Percentiles rank a stretch among this genome's conserved stretches.
Conservation (phyloP, 164 flowering plant genomes). For the Macadamia tetraphylla region DNA sequence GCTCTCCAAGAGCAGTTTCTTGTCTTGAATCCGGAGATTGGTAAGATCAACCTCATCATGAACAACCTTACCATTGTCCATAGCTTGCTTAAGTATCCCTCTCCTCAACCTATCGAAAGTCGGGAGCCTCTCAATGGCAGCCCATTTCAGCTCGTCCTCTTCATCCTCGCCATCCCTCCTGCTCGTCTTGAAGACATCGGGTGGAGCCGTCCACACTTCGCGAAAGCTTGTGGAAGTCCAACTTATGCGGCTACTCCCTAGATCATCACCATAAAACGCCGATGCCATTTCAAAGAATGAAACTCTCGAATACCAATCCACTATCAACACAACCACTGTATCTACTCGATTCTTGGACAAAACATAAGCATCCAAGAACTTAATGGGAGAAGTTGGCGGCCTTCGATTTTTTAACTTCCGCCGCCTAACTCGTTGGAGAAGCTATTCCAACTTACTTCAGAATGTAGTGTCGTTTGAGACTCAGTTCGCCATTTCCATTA, state of each 20-base stretch:
- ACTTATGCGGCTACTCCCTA: background rate
- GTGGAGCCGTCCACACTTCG: conserved; percentile 29
- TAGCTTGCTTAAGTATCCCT: conserved; percentile 36
- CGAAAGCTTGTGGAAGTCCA: conserved; percentile 32
- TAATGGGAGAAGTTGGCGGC: too few species aligned
- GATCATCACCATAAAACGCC: too few species aligned
- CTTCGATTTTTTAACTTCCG: too few species aligned
- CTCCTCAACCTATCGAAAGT: conserved; percentile 50
- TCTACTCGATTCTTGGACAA: too few species aligned
- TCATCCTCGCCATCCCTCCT: conserved; percentile 37
- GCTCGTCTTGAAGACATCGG: conserved; percentile 34
- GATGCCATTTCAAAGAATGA: too few species aligned
- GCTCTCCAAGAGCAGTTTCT: conserved; percentile 40
- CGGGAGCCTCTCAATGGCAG: conserved; percentile 70
- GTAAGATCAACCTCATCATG: conserved; percentile 45
- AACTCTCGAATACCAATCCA: too few species aligned
- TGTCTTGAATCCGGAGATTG: conserved; percentile 38
- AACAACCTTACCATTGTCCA: conserved; percentile 34
- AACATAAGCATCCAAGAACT: too few species aligned
- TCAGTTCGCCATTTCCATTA: too few species aligned
- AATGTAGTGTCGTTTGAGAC: too few species aligned
- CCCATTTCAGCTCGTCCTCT: conserved; percentile 66
- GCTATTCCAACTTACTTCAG: too few species aligned
- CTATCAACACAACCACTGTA: too few species aligned
- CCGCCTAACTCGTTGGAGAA: too few species aligned